phyloP scores from a whole-genome alignment of 2,329 filamentous ascomycete species.

The Pseudocercospora musae region DNA sequence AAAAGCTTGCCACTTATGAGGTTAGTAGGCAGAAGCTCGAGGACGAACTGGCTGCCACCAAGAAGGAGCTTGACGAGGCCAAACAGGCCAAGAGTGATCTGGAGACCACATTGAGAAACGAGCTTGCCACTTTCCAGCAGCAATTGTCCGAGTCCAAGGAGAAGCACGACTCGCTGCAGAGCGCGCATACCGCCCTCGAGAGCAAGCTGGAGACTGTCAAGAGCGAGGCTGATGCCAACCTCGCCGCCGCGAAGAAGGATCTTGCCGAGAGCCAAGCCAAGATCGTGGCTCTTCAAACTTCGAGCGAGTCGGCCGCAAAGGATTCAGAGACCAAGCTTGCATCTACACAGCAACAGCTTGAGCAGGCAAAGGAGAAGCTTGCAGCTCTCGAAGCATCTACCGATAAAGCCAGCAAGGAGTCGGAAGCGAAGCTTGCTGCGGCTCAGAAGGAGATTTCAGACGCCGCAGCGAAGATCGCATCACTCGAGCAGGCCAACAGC shows the following conservation, averaged over 20 bases:
- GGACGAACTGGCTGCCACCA: slow-evolving; percentile 12
- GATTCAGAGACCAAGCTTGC: slow-evolving; percentile 15
- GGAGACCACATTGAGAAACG: slow-evolving; percentile 13
- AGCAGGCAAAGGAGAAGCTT: slow-evolving; percentile 19
- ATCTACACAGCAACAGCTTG: slow-evolving; percentile 15
- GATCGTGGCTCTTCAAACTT: slow-evolving; percentile 9
- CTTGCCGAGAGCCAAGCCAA: slow-evolving; percentile 15
- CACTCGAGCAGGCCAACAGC: slow-evolving; percentile 16
- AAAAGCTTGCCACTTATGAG: slow-evolving; percentile 13
- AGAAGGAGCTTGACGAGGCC: slow-evolving; percentile 15
- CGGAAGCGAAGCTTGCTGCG: slow-evolving; percentile 9
- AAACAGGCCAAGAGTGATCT: slow-evolving; percentile 11
- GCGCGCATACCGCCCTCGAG: slow-evolving; percentile 11
- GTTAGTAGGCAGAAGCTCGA: slow-evolving; percentile 11
- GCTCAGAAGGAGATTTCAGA: slow-evolving; percentile 18
- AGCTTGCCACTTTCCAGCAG: slow-evolving; percentile 16
- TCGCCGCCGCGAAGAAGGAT: slow-evolving; percentile 16
- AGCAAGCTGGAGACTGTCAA: slow-evolving; percentile 14
- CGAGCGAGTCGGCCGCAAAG: slow-evolving; percentile 14
- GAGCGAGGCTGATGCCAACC: slow-evolving; percentile 13
- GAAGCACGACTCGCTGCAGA: slow-evolving; percentile 12
- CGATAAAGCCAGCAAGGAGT: slow-evolving; percentile 11
- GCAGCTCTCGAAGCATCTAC: slow-evolving; percentile 8
- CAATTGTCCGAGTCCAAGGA: slow-evolving; percentile 12
- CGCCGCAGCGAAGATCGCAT: slow-evolving; percentile 16